phyloP scores from a whole-genome alignment of 2,329 filamentous ascomycete species.

The Drechslerella coelobrocha region DNA sequence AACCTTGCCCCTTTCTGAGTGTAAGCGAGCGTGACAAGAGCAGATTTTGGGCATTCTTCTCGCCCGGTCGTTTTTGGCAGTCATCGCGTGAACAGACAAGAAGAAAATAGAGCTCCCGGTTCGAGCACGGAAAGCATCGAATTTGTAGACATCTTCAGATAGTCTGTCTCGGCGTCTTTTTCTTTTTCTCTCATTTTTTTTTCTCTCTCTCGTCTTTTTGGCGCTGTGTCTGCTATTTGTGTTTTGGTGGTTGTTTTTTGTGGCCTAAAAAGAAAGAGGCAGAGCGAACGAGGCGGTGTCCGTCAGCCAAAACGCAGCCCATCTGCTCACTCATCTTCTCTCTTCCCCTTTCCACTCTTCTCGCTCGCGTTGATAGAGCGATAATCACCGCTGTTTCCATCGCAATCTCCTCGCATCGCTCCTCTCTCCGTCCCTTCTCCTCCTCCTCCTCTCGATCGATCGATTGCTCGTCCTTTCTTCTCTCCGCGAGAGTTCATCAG shows the following conservation, averaged over 20 bases:
- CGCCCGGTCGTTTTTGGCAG: conserved; percentile 27
- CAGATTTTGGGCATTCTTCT: conserved; percentile 24
- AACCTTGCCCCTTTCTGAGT: neutral
- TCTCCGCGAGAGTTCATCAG: neutral
- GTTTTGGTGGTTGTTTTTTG: too few species aligned
- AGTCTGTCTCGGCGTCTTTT: neutral
- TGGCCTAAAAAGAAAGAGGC: too few species aligned
- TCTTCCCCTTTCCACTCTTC: neutral
- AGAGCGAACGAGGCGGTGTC: too few species aligned
- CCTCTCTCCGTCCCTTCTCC: neutral
- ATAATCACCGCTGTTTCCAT: conserved; percentile 32
- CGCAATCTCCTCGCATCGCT: neutral
- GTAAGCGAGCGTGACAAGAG: conserved; percentile 22
- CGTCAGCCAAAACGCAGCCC: neutral
- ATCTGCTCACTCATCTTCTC: neutral
- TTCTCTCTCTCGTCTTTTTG: too few species aligned
- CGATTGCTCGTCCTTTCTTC: neutral
- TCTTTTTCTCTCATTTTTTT: conserved; percentile 7
- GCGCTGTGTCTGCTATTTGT: too few species aligned
- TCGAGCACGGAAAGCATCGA: neutral
- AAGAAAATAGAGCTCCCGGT: conserved; percentile 9
- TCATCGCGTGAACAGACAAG: neutral
- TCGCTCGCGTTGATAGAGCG: too few species aligned
- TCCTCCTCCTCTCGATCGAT: neutral
- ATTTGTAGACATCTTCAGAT: neutral